A percentile compares a stretch with the other conserved stretches of the same genome.
These are phyloP conservation scores for Naganishia kalamii DNA, from an alignment of 768 basidiomycete species.

Conservation along the genomic window DNA sequence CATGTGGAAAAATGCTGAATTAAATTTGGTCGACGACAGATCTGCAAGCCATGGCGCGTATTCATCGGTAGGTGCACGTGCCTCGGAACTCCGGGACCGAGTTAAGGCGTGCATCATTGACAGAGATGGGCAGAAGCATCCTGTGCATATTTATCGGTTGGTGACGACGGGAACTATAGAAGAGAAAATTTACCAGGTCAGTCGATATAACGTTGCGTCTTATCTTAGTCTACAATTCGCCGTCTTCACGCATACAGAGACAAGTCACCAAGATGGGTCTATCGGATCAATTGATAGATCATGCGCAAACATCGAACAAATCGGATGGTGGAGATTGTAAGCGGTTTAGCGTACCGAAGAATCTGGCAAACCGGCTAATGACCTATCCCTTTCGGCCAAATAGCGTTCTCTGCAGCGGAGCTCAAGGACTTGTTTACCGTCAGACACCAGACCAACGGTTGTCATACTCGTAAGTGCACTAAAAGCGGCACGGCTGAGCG, in stretches of 20 bases:
- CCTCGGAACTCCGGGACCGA: slow-evolving; percentile 47
- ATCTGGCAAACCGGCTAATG: slow-evolving; percentile 19
- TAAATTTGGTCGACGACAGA: no score
- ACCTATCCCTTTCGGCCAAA: not conserved
- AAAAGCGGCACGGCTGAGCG: not conserved
- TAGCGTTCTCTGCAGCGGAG: slow-evolving; percentile 51
- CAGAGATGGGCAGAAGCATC: slow-evolving; percentile 78
- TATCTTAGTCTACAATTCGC: not conserved
- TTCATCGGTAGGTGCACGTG: slow-evolving; percentile 51
- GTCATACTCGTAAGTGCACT: slow-evolving; percentile 61
- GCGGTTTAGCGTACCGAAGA: slow-evolving; percentile 31
- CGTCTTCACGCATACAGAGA: slow-evolving; percentile 53
- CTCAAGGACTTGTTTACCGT: slow-evolving; percentile 89
- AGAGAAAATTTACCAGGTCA: slow-evolving; percentile 49
- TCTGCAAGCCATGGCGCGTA: slow-evolving; percentile 93
- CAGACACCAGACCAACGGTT: slow-evolving; percentile 61
- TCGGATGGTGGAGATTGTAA: slow-evolving; percentile 68
- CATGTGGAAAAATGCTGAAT: no score
- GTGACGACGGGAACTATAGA: slow-evolving; percentile 61
- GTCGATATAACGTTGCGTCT: not conserved
- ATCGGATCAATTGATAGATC: slow-evolving; percentile 58
- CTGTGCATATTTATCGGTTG: slow-evolving; percentile 63
- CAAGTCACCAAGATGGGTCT: slow-evolving; percentile 90
- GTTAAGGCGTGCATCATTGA: not conserved
- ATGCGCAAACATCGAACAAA: slow-evolving; percentile 60